Base-by-base conservation (phyloP, 352 stramenopile genomes). In the Phytopythium oedochilum region DNA sequence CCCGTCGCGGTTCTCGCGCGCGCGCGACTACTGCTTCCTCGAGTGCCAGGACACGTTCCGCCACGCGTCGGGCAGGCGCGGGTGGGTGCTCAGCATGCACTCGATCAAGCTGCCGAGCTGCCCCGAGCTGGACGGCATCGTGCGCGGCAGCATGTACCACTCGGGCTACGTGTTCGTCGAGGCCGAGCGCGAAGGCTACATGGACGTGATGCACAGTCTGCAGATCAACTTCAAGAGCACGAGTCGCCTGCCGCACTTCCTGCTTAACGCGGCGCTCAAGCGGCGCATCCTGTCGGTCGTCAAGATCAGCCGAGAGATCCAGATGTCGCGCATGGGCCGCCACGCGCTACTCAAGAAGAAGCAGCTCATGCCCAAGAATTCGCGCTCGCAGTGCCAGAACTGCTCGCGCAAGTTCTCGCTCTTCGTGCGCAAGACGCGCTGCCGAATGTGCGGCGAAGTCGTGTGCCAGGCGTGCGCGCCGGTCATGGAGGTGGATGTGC, bases 171-270 rank as follows among this genome's bases (percentile, higher is more conserved):
- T 91, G 28, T 91, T 91, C 51, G 75, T 91, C 26, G 78, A 93
- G 55, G 73, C 83, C 17, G 81, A 93, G 48, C 77, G 75, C 5
- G 64, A 79, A 5, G 83, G 83, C 22, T 89, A 83, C 63, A 81
- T 93, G 71, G 81, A 93, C 61, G 81, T 93, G n/a, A 88, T 90
- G 75, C 81, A 93, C 59, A 86, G 71, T 55, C 59, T 93, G 15
- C 83, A 91, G 66, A 84, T 93, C 60, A 93, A 93, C 59, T 93
- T 93, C 57, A 89, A 89, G 52, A 84, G 77, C 57, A 80, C 74
- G 12, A 83, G 64, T 44, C 69, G 75, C 12, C 43, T 91, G 38
- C 81, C 81, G 32, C 64, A 79, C 35, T 88, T 89, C 43, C 54
- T 91, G 55, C 64, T 89, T 10, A 86, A 89, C 49, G 66, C 68